phyloP scores from a whole-genome alignment of 495 filamentous ascomycete genomes.

The Aspergillus panamensis region DNA sequence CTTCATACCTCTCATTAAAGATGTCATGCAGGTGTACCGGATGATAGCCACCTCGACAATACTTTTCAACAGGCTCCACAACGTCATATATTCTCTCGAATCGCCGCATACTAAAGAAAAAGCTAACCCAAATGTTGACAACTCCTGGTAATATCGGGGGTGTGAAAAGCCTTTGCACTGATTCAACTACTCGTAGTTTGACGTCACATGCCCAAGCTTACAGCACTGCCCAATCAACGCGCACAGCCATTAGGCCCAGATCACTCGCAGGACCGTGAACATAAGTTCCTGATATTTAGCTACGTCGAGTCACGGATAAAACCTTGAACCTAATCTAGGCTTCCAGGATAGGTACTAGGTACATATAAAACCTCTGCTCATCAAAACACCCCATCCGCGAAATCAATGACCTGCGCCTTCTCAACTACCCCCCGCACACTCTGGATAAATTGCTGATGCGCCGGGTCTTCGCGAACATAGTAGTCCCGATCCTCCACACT shows the following conservation, averaged over 20 bases:
- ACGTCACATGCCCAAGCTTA: neutral
- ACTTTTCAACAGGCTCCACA: conserved; percentile 25
- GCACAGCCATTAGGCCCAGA: too few relatives aligned
- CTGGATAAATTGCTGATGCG: conserved; percentile 35
- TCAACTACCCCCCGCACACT: conserved; percentile 33
- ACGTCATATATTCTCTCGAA: conserved; percentile 24
- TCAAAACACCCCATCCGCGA: conserved; percentile 24
- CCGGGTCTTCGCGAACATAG: conserved; percentile 41
- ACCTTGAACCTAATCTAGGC: too few relatives aligned
- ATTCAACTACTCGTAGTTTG: neutral
- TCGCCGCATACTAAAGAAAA: conserved; percentile 16
- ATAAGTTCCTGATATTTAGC: too few relatives aligned
- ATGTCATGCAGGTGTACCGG: conserved; percentile 24
- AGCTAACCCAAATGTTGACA: neutral
- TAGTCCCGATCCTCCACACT: conserved; percentile 41
- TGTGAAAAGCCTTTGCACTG: neutral
- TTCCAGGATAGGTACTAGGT: too few relatives aligned
- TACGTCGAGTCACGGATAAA: too few relatives aligned
- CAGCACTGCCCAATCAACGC: too few relatives aligned
- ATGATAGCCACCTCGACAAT: conserved; percentile 25
- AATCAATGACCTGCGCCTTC: conserved; percentile 44
- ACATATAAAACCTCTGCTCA: too few relatives aligned
- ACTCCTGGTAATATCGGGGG: neutral
- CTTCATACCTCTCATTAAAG: conserved; percentile 43
- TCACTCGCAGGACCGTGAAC: too few relatives aligned